Base-by-base conservation (phyloP, 371 early-diverging fungal species). In the Mucor velutinosus region DNA sequence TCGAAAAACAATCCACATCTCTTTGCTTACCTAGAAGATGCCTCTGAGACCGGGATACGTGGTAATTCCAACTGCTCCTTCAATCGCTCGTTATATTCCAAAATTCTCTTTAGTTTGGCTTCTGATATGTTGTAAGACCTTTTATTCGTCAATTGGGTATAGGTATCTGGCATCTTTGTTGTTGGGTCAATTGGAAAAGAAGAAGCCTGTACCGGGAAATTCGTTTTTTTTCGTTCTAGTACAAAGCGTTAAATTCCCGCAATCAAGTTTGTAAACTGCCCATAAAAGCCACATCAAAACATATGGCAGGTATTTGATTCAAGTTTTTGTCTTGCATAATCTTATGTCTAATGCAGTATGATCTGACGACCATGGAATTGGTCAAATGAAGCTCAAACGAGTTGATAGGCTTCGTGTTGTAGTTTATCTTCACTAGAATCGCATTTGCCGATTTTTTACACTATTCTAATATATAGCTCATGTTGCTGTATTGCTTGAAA, bases 41-140 rank as follows among this genome's bases (percentile, higher is more conserved):
- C 94, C 71, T 92, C 93, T 32, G 92, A 91, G 14, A 94, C 90
- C 17, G 91, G 78, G 43, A 93, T 86, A 19, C 94, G 86, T 23
- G 86, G 86, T 65, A 91, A 75, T 61, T 94, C 93, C 45, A 94
- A 84, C 73, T 90, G 92, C 60, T 94, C 92, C 61, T 82, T 78
- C 62, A 94, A 79, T 7, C 92, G 86, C 65, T 81, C 80, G 74
- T 91, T 94, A 75, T 90, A 84, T 74, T 94, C 94, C 66, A 87
- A 58, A 49, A 94, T 81, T 69, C 89, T 82, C 65, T 87, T 86
- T 59, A 94, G 77, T 64, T 93, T 94, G 69, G 80, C 62, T 66
- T 90, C 92, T 32, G 87, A 85, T 61, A 88, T 81, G 27, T 71
- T 69, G 58, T 73, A 70, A 30, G 69, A 37, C 55, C 64, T 70